phyloP scores from a whole-genome alignment of 441 rosid genomes.

The Croton setiger region DNA sequence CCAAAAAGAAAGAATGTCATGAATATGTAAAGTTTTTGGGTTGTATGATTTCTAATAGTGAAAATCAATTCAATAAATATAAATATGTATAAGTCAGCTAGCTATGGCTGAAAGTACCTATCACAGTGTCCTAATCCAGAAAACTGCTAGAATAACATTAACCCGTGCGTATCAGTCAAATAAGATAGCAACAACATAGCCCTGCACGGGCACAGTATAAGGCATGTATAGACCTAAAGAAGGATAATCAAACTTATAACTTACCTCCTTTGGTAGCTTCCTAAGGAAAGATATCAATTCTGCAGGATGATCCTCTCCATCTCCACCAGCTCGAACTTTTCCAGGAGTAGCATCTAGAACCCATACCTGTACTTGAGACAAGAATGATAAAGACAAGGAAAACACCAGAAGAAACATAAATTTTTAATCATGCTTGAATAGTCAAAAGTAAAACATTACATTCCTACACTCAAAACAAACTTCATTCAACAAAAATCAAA shows the following conservation, averaged over 20 bases:
- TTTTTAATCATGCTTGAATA: constrained; percentile 3
- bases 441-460: neutral
- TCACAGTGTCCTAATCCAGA: neutral
- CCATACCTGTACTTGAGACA: constrained; percentile 59
- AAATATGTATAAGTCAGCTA: neutral
- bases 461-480: neutral
- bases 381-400: neutral
- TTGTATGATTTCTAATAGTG: neutral
- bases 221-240: neutral
- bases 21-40: neutral
- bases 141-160: neutral
- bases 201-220: neutral
- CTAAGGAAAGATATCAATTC: constrained; percentile 72
- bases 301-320: constrained; percentile 90
- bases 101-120: neutral
- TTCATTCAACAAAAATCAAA: neutral
- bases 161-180: neutral
- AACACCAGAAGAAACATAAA: constrained; percentile 5
- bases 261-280: constrained; percentile 70
- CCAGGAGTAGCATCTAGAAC: constrained; percentile 98
- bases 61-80: neutral
- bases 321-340: constrained; percentile 79
- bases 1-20: neutral
- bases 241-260: neutral
- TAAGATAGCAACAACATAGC: neutral